A percentile compares a stretch with the other conserved stretches of the same genome.
Evolutionary conservation across 208 protist species (phyloP).

Genomic region (Herpetomonas muscarum): DNA sequence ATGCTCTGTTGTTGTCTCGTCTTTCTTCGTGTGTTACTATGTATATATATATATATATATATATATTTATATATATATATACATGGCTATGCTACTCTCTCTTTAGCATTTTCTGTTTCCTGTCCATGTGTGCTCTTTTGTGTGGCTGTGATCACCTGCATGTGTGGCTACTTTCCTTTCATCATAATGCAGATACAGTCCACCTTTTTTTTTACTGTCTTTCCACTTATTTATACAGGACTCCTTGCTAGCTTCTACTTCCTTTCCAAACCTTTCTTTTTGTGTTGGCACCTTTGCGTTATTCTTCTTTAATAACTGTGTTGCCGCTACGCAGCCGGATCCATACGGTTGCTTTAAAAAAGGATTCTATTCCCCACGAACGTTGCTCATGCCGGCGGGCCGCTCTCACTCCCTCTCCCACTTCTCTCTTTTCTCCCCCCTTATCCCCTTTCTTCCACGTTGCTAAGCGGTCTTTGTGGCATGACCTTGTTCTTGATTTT

Average conservation of each 20-base stretch:
- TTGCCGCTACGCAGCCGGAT: too few relatives aligned
- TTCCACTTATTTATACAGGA: constrained; percentile 3
- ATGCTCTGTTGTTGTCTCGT: constrained; percentile 1
- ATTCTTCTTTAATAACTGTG: background rate
- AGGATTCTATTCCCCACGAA: too few relatives aligned
- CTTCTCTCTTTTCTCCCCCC: too few relatives aligned
- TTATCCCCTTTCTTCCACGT: too few relatives aligned
- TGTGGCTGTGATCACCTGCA: background rate
- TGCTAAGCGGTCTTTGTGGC: too few relatives aligned
- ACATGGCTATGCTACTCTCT: constrained; percentile 1
- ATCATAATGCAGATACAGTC: background rate
- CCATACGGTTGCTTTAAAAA: too few relatives aligned
- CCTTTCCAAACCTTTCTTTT: constrained; percentile 14
- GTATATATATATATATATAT: constrained; percentile 1
- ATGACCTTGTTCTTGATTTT: too few relatives aligned
- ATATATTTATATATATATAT: constrained; percentile 3
- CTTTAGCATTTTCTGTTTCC: constrained; percentile 1
- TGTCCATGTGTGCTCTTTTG: constrained; percentile 5
- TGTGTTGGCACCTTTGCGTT: constrained; percentile 3
- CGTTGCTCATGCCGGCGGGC: too few relatives aligned
- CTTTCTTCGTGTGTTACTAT: background rate
- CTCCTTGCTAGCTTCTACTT: constrained; percentile 11
- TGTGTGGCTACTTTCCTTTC: background rate
- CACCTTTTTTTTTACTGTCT: constrained; percentile 6
- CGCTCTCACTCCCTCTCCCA: too few relatives aligned